Evolutionary conservation across 805 yeast species (phyloP), one percentile per base, ranked within the genome.

Genomic region (Candida andamanensis): DNA sequence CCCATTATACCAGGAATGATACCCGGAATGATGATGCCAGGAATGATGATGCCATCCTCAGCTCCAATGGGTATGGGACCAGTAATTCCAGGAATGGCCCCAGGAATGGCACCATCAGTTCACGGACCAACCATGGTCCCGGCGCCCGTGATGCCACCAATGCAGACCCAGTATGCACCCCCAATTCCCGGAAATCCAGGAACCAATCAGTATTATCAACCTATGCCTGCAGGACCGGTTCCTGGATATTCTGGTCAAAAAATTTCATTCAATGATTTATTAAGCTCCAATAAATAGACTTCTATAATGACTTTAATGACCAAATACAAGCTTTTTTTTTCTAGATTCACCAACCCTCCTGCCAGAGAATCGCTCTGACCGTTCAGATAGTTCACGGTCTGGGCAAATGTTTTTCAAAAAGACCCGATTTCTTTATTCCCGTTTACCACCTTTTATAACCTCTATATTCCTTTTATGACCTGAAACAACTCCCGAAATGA

Each of bases 261-360:
- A 46, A 64, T 65, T 33, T 50, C 62, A 15, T 65, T 65, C 30
- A 58, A 59, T 41, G 69, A 65, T 17, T 55, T 65, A 42, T 47
- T 63, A 35, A 56, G 63, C 17, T 56, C 53, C 5, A 39, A 50
- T 19, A 51, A 52, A 42, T 40, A 37, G 33, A 21, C 17, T 6
- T 19, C n/a, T n/a, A n/a, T n/a, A n/a, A n/a, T n/a, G 33, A 21
- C 17, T 19, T 19, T 19, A 19, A 19, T 19, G 22, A 19, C 22
- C 11, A 8, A 11, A 19, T 19, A 19, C 8, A n/a, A n/a, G n/a
- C n/a, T n/a, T n/a, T n/a, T n/a, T n/a, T n/a, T n/a, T n/a, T n/a
- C n/a, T n/a, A n/a, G n/a, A n/a, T n/a, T n/a, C n/a, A n/a, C n/a
- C n/a, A n/a, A n/a, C n/a, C n/a, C n/a, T n/a, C n/a, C n/a, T n/a